phyloP scores from a whole-genome alignment of 495 filamentous ascomycete genomes.

The Aspergillus sparsus region DNA sequence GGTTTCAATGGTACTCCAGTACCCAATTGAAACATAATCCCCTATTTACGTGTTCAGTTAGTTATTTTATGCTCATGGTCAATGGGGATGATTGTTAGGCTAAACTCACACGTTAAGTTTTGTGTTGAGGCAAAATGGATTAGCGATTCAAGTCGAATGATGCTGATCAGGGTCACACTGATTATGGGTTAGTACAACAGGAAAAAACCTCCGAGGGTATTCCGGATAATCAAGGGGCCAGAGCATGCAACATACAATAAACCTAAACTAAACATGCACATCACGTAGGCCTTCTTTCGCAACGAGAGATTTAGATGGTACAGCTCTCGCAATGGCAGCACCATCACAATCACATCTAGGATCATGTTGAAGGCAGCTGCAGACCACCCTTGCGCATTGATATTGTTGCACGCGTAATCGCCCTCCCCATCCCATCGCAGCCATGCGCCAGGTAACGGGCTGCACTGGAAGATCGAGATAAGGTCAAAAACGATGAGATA shows the following conservation, averaged over 20 bases:
- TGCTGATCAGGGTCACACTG: slow-evolving; percentile 40
- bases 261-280: slow-evolving; percentile 42
- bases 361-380: slow-evolving; percentile 27
- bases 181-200: slow-evolving; percentile 1
- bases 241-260: slow-evolving; percentile 36
- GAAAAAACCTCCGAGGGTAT: not conserved
- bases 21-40: slow-evolving; percentile 38
- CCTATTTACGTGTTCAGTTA: slow-evolving; percentile 23
- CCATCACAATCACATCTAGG: slow-evolving; percentile 10
- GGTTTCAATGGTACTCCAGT: slow-evolving; percentile 39
- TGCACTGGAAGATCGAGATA: slow-evolving; percentile 44
- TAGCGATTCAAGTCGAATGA: slow-evolving; percentile 36
- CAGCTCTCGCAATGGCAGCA: slow-evolving; percentile 41
- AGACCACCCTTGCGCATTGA: slow-evolving; percentile 44
- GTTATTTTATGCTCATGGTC: not conserved
- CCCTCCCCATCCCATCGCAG: slow-evolving; percentile 41
- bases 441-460: slow-evolving; percentile 44
- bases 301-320: slow-evolving; percentile 32
- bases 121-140: slow-evolving; percentile 35
- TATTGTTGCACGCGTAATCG: slow-evolving; percentile 41
- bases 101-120: slow-evolving; percentile 36
- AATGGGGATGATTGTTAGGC: not conserved
- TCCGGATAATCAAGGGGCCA: not conserved
- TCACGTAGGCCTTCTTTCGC: slow-evolving; percentile 34
- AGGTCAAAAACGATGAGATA: slow-evolving; percentile 45